Evolutionary conservation across 352 stramenopile species (phyloP).

Genomic region (Aphanomyces cochlioides): DNA sequence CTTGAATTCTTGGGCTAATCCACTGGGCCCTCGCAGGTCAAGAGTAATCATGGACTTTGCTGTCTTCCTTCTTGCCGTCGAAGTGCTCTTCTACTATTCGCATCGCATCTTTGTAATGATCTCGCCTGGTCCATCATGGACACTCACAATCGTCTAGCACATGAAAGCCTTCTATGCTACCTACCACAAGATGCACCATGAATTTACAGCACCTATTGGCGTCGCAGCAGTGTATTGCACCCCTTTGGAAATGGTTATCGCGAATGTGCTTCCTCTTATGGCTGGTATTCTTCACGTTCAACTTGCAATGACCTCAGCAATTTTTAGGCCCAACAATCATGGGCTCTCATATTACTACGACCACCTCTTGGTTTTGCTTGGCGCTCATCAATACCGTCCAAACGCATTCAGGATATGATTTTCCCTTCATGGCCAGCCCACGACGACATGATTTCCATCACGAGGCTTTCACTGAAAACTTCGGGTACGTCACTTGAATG

Average conservation of each 20-base stretch:
- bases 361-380: slow-evolving; percentile 24
- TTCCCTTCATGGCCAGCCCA: slow-evolving; percentile 18
- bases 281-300: slow-evolving; percentile 15
- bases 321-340: slow-evolving; percentile 26
- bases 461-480: slow-evolving; percentile 29
- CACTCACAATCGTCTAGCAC: slow-evolving; percentile 12
- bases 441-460: slow-evolving; percentile 25
- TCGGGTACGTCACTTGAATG: slow-evolving; percentile 9
- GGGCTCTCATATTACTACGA: slow-evolving; percentile 19
- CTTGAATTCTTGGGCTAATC: background rate
- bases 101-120: slow-evolving; percentile 24
- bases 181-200: slow-evolving; percentile 33
- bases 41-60: slow-evolving; percentile 22
- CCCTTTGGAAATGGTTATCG: slow-evolving; percentile 30
- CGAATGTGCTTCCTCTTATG: slow-evolving; percentile 31
- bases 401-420: slow-evolving; percentile 30
- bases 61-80: slow-evolving; percentile 19
- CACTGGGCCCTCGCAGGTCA: background rate
- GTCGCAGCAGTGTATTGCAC: slow-evolving; percentile 30
- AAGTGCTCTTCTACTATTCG: slow-evolving; percentile 31
- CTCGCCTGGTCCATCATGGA: background rate
- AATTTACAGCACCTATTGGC: slow-evolving; percentile 32
- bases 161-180: slow-evolving; percentile 27
- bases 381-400: slow-evolving; percentile 31
- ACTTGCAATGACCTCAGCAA: background rate